Percentiles rank a stretch among this genome's conserved stretches.
Evolutionary conservation across 2,329 filamentous ascomycete species (phyloP).

Genomic region (Penicillium sp.): DNA sequence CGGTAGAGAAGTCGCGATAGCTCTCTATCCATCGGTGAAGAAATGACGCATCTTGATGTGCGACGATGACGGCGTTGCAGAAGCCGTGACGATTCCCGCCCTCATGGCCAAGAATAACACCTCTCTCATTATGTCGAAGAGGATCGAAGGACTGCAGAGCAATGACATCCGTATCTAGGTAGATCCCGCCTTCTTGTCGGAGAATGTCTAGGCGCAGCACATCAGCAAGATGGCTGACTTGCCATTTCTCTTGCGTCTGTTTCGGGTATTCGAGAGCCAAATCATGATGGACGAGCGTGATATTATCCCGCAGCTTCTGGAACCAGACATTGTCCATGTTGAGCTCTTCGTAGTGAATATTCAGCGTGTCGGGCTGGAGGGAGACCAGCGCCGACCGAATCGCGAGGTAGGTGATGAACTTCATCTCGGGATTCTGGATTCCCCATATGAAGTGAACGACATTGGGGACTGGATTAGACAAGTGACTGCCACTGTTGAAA

Average conservation of each 20-base stretch:
- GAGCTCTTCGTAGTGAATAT: constrained; percentile 42
- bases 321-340: constrained; percentile 42
- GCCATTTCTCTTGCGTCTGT: constrained; percentile 21
- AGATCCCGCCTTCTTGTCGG: constrained; percentile 38
- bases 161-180: constrained; percentile 40
- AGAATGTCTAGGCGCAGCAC: constrained; percentile 38
- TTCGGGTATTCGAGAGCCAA: constrained; percentile 33
- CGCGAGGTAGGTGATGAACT: constrained; percentile 42
- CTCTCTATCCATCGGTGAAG: constrained; percentile 36
- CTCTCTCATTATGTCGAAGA: constrained; percentile 30
- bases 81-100: constrained; percentile 42
- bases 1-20: constrained; percentile 34
- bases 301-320: constrained; percentile 31
- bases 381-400: constrained; percentile 40
- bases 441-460: constrained; percentile 41
- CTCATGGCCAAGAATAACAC: constrained; percentile 37
- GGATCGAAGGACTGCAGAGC: constrained; percentile 33
- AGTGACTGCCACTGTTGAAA: neutral
- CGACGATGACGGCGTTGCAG: constrained; percentile 43
- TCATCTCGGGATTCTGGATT: constrained; percentile 39
- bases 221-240: constrained; percentile 30
- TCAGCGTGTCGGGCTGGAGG: constrained; percentile 37
- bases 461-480: constrained; percentile 36
- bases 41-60: constrained; percentile 37
- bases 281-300: constrained; percentile 39